Base-by-base conservation (phyloP, 129 eudicot species). In the Artemisia annua region DNA sequence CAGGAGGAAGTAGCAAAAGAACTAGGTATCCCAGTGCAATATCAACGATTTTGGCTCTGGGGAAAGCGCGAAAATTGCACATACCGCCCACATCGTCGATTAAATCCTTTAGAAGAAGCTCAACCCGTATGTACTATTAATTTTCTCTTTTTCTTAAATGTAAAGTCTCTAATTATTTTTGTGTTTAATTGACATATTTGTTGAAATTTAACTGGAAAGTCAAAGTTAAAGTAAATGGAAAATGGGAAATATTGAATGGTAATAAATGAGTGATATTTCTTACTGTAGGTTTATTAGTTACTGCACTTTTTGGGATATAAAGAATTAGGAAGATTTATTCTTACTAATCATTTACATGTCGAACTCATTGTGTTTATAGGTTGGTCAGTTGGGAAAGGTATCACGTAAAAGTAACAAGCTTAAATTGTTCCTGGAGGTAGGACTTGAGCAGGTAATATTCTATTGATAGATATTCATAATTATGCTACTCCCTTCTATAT, bases 41-140 rank as follows among this genome's bases (percentile, higher is more conserved):
- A 8, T 56, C 62, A 56, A 7, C 12, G 62, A n/a, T 56, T 56
- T 56, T 56, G 62, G 62, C 9, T 56, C 10, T 56, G 62, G 62
- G 62, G 13, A 5, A 56, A 56, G 10, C 62, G 62, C 62, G 3
- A 0, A 56, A 56, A 56, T n/a, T 4, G 4, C 19, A 56, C 30
- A 8, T 56, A 56, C 20, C 62, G 62, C 62, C 62, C 62, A 3
- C 0, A 56, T 56, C 62, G 62, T 18, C 62, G 30, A n/a, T 56
- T 56, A 9, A 56, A 30, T 14, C 14, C 30, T 19, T 30, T 14
- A 17, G 62, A 28, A 28, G 32, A 28, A 28, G 32, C 32, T 28
- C 32, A 28, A 28, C 0, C 32, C 5, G 32, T 28, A 56, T n/a
- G 62, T n/a, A 56, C 24, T 9, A 18, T 15, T n/a, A 19, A n/a